phyloP scores from a whole-genome alignment of 2,329 filamentous ascomycete species.

The Stylonectria norvegica region DNA sequence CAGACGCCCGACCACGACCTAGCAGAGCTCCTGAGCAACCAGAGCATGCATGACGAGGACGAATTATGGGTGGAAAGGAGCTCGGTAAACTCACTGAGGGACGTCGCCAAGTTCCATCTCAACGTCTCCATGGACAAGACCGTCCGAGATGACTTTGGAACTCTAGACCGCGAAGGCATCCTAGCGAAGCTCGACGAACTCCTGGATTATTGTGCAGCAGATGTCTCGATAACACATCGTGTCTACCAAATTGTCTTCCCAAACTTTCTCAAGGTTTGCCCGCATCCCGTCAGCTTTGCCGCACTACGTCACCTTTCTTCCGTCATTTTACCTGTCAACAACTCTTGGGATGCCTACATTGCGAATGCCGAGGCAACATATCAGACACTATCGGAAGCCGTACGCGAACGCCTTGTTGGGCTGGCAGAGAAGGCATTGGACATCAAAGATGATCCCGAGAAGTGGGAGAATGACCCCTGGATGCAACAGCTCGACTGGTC shows the following conservation, averaged over 20 bases:
- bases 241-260: slow-evolving; percentile 95
- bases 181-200: slow-evolving; percentile 72
- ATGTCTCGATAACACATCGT: slow-evolving; percentile 87
- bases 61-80: slow-evolving; percentile 94
- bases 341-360: slow-evolving; percentile 83
- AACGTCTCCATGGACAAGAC: slow-evolving; percentile 89
- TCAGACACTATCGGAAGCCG: slow-evolving; percentile 68
- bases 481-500: slow-evolving; percentile 92
- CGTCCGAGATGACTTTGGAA: slow-evolving; percentile 79
- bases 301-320: slow-evolving; percentile 89
- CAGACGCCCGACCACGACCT: slow-evolving; percentile 70
- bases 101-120: slow-evolving; percentile 96
- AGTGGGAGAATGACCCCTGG: slow-evolving; percentile 83
- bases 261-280: slow-evolving; percentile 82
- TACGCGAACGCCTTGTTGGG: slow-evolving; percentile 69
- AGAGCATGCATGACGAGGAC: slow-evolving; percentile 77
- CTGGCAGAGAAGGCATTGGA: slow-evolving; percentile 75
- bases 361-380: slow-evolving; percentile 83
- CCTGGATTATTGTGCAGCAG: slow-evolving; percentile 89
- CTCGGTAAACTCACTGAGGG: slow-evolving; percentile 89
- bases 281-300: slow-evolving; percentile 95
- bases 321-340: slow-evolving; percentile 86
- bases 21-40: slow-evolving; percentile 64
- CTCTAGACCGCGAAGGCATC: slow-evolving; percentile 70
- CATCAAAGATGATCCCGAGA: slow-evolving; percentile 64